phyloP scores from a whole-genome alignment of 2,329 filamentous ascomycete genomes.

The Bipolaris bicolor region DNA sequence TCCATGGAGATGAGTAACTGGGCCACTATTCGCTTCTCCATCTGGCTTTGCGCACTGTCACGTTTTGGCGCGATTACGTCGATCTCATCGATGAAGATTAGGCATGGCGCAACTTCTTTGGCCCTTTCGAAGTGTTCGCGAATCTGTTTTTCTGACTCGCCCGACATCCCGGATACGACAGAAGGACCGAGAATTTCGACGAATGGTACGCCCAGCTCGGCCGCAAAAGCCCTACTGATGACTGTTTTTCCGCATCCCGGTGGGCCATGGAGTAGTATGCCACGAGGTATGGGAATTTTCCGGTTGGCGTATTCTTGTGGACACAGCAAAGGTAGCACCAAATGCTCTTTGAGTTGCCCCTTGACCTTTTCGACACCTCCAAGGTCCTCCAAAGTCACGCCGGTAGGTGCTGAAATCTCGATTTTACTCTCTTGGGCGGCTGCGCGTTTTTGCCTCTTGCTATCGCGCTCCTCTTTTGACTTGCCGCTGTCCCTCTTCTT shows the following conservation, averaged over 20 bases:
- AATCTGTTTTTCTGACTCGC: slow-evolving; percentile 86
- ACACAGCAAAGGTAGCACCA: slow-evolving; percentile 74
- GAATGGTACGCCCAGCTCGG: slow-evolving; percentile 76
- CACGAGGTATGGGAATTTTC: slow-evolving; percentile 72
- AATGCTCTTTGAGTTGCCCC: slow-evolving; percentile 69
- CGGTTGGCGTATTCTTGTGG: slow-evolving; percentile 70
- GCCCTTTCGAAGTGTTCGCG: slow-evolving; percentile 88
- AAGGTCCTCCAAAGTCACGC: slow-evolving; percentile 72
- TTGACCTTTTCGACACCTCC: slow-evolving; percentile 78
- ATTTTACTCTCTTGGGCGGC: slow-evolving; percentile 52
- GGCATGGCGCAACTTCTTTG: slow-evolving; percentile 80
- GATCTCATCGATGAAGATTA: slow-evolving; percentile 91
- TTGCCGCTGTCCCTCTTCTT: slow-evolving; percentile 56
- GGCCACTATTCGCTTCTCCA: slow-evolving; percentile 85
- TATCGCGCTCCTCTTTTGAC: slow-evolving; percentile 68
- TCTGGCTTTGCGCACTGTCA: slow-evolving; percentile 82
- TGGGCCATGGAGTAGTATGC: slow-evolving; percentile 80
- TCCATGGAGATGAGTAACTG: slow-evolving; percentile 89
- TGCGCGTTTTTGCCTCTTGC: slow-evolving; percentile 66
- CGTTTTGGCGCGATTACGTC: slow-evolving; percentile 89
- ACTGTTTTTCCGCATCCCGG: slow-evolving; percentile 88
- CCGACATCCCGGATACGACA: slow-evolving; percentile 84
- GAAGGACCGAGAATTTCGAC: slow-evolving; percentile 83
- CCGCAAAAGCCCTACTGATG: slow-evolving; percentile 80
- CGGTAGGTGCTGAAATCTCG: slow-evolving; percentile 69